Evolutionary conservation across 257 asterid genomes (phyloP), one percentile per base, ranked within the genome.

Genomic region (Primulina tabacum): DNA sequence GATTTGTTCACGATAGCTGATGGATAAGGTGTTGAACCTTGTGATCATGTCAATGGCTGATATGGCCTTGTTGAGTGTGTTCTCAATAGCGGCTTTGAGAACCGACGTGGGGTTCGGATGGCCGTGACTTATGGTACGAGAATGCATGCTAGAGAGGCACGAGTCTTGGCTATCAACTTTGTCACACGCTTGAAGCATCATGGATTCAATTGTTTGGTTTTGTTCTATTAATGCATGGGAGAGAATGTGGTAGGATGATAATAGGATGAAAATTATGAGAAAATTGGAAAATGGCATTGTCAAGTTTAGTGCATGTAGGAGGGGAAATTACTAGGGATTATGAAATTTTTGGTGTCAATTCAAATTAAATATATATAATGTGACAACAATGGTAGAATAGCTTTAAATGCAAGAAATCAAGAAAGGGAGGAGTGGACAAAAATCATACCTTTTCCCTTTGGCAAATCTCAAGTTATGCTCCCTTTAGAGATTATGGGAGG

Each of bases 1-100:
- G 0, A 85, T 71, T 64, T 89, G 95, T 71, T 93, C 97, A 0
- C 97, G 89, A 40, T 81, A 65, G 70, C 79, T 86, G 28, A 84
- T 67, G 4, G 99, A 93, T 12, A 90, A 70, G 47, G 95, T 79
- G 85, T 70, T 85, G 91, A 93, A 87, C 62, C 70, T 85, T 6
- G 90, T 28, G 69, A 90, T 74, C 12, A 75, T 60, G 40, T 83
- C 90, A 58, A 82, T 79, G 70, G 97, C 84, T 9, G 75, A 69
- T n/a, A 71, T 80, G 3, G 95, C 84, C 75, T 88, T 88, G 33
- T 81, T 71, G 60, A 89, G 75, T 30, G 97, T 79, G 89, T 86
- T 80, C 29, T 43, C 78, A 17, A 93, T 79, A 67, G 97, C 96
- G 2, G 96, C 95, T 50, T 32, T 69, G 65, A 93, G 77, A 68